These are phyloP conservation scores for Podospora comata DNA, from an alignment of 495 filamentous ascomycete species.

Conservation along the genomic window DNA sequence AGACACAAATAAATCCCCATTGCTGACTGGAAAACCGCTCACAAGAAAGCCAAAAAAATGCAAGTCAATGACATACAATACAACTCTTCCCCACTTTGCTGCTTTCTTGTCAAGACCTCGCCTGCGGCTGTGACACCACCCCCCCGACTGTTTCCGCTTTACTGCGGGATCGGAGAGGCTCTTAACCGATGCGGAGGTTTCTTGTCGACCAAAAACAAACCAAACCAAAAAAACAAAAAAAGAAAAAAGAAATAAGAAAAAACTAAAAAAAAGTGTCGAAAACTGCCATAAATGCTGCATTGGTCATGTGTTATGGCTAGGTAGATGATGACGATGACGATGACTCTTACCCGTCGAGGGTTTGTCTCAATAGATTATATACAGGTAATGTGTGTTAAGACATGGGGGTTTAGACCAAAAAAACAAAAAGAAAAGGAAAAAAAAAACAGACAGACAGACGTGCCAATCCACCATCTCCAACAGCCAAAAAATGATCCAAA, in stretches of 20 bases:
- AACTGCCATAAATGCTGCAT: background rate
- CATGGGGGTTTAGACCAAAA: too few species aligned
- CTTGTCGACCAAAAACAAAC: background rate
- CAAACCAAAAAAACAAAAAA: too few species aligned
- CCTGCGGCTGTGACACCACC: background rate
- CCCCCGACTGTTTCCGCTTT: background rate
- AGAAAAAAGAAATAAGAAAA: too few species aligned
- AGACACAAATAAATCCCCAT: background rate
- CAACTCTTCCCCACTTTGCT: background rate
- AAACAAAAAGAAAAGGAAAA: background rate
- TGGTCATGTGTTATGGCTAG: background rate
- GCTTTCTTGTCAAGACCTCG: background rate
- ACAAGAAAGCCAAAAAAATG: background rate
- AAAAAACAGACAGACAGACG: background rate
- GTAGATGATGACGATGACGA: too few species aligned
- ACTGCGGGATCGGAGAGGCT: background rate
- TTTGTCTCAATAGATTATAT: background rate
- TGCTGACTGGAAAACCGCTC: background rate
- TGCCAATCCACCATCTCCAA: background rate
- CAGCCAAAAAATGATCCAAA: background rate
- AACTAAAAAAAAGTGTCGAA: background rate
- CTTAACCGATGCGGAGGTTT: background rate
- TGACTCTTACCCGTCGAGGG: background rate
- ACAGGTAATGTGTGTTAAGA: background rate
- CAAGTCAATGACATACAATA: slow-evolving; percentile 10